phyloP scores from a whole-genome alignment of 176 grass and related monocot genomes.

The Hyparrhenia diplandra region DNA sequence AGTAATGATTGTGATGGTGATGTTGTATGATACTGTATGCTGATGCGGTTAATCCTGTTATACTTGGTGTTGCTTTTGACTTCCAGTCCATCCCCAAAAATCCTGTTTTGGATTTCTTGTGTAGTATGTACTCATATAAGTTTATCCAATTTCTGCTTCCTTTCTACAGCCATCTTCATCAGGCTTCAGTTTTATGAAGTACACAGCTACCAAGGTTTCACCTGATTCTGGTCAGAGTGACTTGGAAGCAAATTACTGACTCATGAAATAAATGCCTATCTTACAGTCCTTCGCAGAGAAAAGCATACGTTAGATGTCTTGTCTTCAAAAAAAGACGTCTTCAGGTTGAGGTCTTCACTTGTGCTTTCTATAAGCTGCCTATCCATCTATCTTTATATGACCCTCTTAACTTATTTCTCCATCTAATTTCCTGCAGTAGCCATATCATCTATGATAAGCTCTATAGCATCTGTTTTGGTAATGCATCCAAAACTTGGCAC shows the following conservation, averaged over 20 bases:
- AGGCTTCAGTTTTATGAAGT: constrained; percentile 50
- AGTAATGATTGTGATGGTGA: constrained; percentile 15
- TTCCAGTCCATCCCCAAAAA: constrained; percentile 5
- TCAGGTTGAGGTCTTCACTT: constrained; percentile 34
- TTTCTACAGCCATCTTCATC: constrained; percentile 38
- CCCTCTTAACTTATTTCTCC: constrained; percentile 2
- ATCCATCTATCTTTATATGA: constrained; percentile 20
- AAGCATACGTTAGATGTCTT: constrained; percentile 37
- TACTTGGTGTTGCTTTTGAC: not conserved
- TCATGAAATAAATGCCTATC: constrained; percentile 51
- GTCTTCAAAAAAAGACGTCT: constrained; percentile 34
- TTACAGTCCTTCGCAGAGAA: constrained; percentile 42
- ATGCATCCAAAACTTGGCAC: constrained; percentile 62
- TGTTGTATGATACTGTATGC: not conserved
- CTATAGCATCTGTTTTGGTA: constrained; percentile 58
- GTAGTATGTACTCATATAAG: not conserved
- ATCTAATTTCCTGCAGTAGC: constrained; percentile 53
- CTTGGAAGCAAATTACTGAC: constrained; percentile 47
- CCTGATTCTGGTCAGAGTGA: constrained; percentile 20
- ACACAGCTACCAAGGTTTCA: constrained; percentile 31
- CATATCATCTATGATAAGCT: constrained; percentile 63
- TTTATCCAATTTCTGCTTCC: constrained; percentile 21
- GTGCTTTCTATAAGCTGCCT: constrained; percentile 4
- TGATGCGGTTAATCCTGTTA: not conserved
- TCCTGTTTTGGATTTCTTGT: not conserved